Conservation (phyloP, 2,329 filamentous ascomycete genomes). For the Colletotrichum chlorophyti region DNA sequence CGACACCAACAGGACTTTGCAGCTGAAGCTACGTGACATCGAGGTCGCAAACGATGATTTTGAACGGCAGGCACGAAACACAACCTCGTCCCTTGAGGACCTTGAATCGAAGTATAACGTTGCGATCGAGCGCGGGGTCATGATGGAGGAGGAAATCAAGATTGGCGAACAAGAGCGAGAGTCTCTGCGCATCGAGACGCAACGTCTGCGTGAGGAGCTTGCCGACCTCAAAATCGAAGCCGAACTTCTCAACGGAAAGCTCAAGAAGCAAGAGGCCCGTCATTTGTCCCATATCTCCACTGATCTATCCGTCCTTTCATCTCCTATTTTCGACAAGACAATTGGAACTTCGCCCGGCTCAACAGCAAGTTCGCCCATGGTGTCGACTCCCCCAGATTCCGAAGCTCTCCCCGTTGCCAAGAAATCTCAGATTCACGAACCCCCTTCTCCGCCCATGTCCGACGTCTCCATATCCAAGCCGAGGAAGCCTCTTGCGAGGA, state of each 20-base stretch:
- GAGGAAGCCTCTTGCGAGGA: conserved; percentile 46
- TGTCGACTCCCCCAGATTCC: conserved; percentile 80
- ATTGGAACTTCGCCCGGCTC: conserved; percentile 79
- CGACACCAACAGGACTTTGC: conserved; percentile 81
- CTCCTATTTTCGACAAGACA: conserved; percentile 75
- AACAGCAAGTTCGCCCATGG: conserved; percentile 90
- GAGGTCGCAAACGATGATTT: conserved; percentile 99
- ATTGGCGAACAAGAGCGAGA: conserved; percentile 92
- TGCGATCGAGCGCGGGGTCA: conserved; percentile 86
- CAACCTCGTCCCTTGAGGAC: conserved; percentile 93
- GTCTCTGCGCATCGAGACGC: conserved; percentile 84
- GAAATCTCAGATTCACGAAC: conserved; percentile 78
- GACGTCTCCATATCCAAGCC: conserved; percentile 68
- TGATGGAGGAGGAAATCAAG: conserved; percentile 95
- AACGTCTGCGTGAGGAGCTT: conserved; percentile 88
- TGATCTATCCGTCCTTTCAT: conserved; percentile 69
- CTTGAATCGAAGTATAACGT: conserved; percentile 97
- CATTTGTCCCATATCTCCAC: conserved; percentile 67
- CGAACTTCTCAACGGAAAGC: conserved; percentile 92
- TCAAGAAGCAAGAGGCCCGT: conserved; percentile 72
- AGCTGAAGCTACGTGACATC: conserved; percentile 87
- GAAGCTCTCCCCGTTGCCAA: conserved; percentile 19
- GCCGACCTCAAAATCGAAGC: conserved; percentile 93
- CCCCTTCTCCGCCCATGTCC: conserved; percentile 92
- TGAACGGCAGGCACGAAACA: conserved; percentile 94